phyloP scores from a whole-genome alignment of 2,329 filamentous ascomycete genomes.

The Akanthomyces dipterigenus region DNA sequence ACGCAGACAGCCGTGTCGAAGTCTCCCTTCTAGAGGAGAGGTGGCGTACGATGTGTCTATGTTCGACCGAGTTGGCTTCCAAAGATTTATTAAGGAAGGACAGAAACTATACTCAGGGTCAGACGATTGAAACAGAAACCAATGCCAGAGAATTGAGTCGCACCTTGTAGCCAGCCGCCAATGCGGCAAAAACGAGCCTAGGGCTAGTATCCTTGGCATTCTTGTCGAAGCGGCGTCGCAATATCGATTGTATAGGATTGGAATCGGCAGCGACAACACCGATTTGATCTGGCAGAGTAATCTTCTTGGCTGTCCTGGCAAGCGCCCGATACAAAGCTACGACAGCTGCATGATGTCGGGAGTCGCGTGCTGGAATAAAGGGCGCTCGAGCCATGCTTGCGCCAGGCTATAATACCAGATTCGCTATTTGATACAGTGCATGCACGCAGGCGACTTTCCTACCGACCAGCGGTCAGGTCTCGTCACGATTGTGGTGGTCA shows the following conservation, averaged over 20 bases:
- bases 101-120: slow-evolving; percentile 29
- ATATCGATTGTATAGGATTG: slow-evolving; percentile 47
- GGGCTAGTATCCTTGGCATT: slow-evolving; percentile 53
- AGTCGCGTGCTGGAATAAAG: slow-evolving; percentile 42
- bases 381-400: slow-evolving; percentile 22
- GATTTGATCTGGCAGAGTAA: slow-evolving; percentile 44
- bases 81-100: slow-evolving; percentile 33
- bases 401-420: not conserved
- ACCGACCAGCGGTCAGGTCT: not conserved
- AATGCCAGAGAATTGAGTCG: not conserved
- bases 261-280: slow-evolving; percentile 18
- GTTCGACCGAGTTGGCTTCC: slow-evolving; percentile 30
- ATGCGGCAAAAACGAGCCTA: slow-evolving; percentile 53
- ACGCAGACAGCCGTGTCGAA: slow-evolving; percentile 5
- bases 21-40: slow-evolving; percentile 24
- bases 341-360: slow-evolving; percentile 49
- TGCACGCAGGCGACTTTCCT: not conserved
- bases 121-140: not conserved
- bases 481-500: not conserved
- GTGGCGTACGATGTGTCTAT: slow-evolving; percentile 34
- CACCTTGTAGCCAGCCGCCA: slow-evolving; percentile 64
- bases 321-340: slow-evolving; percentile 69
- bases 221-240: slow-evolving; percentile 56
- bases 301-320: slow-evolving; percentile 47
- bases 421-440: not conserved